Conservation (phyloP, 2,329 filamentous ascomycete species). For the Dryadomyces quercus-mongolicae region DNA sequence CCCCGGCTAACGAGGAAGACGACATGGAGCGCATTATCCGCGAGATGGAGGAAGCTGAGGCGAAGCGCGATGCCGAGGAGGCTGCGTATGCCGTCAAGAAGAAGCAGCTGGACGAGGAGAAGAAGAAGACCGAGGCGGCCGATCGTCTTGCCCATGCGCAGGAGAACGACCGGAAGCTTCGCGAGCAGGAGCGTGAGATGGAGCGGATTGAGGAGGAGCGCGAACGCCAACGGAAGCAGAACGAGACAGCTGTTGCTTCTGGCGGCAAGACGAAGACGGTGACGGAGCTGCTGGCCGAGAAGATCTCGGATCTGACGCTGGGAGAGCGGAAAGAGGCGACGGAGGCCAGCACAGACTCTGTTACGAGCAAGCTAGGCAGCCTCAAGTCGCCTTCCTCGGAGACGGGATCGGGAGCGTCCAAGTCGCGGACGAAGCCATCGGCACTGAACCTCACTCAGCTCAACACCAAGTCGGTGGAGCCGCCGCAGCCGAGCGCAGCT, state of each 20-base stretch:
- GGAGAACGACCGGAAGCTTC: conserved; percentile 39
- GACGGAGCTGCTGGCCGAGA: conserved; percentile 36
- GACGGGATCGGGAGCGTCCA: conserved; percentile 36
- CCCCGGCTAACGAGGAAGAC: conserved; percentile 24
- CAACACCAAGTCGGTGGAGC: conserved; percentile 77
- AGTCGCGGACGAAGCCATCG: conserved; percentile 62
- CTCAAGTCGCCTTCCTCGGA: conserved; percentile 22
- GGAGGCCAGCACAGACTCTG: conserved; percentile 24
- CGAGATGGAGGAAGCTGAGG: conserved; percentile 15
- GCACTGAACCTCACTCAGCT: conserved; percentile 76
- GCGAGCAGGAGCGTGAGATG: conserved; percentile 61
- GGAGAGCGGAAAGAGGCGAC: conserved; percentile 32
- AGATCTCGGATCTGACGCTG: conserved; percentile 22
- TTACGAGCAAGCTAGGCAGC: conserved; percentile 38
- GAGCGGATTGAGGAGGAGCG: conserved; percentile 61
- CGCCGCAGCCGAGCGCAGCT: conserved; percentile 83
- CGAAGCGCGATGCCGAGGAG: conserved; percentile 10
- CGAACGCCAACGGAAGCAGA: conserved; percentile 41
- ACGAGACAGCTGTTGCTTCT: conserved; percentile 29
- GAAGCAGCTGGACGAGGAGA: conserved; percentile 8
- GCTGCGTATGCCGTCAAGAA: conserved; percentile 11
- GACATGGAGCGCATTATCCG: conserved; percentile 14
- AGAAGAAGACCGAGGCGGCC: conserved; percentile 10
- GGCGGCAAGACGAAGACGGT: conserved; percentile 31
- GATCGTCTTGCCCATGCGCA: conserved; percentile 8